Percentiles rank a stretch among this genome's conserved stretches.
Evolutionary conservation across 2,329 filamentous ascomycete species (phyloP).

Genomic region (Phialophora expanda): DNA sequence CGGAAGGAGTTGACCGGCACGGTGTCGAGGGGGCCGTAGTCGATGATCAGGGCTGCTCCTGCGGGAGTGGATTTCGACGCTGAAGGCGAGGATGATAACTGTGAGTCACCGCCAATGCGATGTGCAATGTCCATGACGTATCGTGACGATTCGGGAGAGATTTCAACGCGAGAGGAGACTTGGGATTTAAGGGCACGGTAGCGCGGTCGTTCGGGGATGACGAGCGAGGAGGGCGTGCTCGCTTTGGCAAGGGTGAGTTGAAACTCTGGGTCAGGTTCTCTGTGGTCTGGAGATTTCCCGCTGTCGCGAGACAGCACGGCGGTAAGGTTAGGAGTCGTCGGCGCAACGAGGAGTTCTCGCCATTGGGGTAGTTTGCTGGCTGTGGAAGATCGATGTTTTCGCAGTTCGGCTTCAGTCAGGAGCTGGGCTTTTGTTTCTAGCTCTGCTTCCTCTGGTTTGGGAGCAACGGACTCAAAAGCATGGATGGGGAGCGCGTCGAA

Average conservation of each 20-base stretch:
- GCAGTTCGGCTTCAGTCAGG: constrained; percentile 54
- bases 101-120: constrained; percentile 72
- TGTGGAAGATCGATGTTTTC: constrained; percentile 47
- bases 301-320: constrained; percentile 54
- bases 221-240: constrained; percentile 79
- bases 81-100: constrained; percentile 50
- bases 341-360: constrained; percentile 80
- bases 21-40: constrained; percentile 81
- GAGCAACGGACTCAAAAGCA: constrained; percentile 78
- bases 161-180: constrained; percentile 76
- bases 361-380: constrained; percentile 65
- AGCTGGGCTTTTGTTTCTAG: constrained; percentile 45
- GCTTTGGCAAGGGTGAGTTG: constrained; percentile 77
- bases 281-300: constrained; percentile 45
- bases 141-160: constrained; percentile 83
- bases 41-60: constrained; percentile 91
- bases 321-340: constrained; percentile 64
- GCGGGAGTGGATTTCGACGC: constrained; percentile 62
- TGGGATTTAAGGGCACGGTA: constrained; percentile 75
- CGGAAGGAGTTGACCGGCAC: constrained; percentile 89
- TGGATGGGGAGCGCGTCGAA: constrained; percentile 98
- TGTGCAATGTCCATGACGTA: constrained; percentile 81
- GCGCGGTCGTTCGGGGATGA: constrained; percentile 79
- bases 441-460: constrained; percentile 52
- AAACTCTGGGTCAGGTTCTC: constrained; percentile 74